A percentile compares a stretch with the other conserved stretches of the same genome.
phyloP scores from a whole-genome alignment of 192 early-diverging fungal genomes.

The Radiomyces spectabilis region DNA sequence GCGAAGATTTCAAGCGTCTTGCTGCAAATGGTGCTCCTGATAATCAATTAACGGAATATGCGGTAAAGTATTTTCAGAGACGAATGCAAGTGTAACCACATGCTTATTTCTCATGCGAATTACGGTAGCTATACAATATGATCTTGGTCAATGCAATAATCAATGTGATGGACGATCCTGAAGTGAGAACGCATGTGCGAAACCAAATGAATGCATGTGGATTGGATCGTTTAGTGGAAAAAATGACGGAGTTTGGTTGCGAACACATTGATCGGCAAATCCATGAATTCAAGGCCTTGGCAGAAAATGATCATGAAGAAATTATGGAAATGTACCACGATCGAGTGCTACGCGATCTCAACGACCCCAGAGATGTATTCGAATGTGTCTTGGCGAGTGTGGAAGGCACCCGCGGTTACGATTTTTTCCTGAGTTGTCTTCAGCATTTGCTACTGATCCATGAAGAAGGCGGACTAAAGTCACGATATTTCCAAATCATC shows the following conservation, averaged over 20 bases:
- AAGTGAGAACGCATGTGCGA: conserved; percentile 64
- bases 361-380: conserved; percentile 69
- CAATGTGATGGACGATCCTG: conserved; percentile 67
- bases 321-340: conserved; percentile 57
- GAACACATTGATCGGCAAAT: conserved; percentile 33
- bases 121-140: conserved; percentile 58
- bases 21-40: conserved; percentile 50
- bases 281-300: conserved; percentile 13
- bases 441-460: conserved; percentile 69
- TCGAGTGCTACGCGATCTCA: conserved; percentile 67
- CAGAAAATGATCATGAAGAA: conserved; percentile 47
- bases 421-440: conserved; percentile 67
- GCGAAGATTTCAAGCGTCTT: conserved; percentile 61
- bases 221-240: conserved; percentile 53
- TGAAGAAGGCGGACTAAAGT: conserved; percentile 55
- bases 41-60: conserved; percentile 66
- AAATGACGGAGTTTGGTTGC: conserved; percentile 41
- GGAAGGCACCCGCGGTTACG: conserved; percentile 61
- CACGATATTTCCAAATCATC: conserved; percentile 71
- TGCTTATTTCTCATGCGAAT: neutral
- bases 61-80: conserved; percentile 27
- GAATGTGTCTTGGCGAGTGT: conserved; percentile 62
- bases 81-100: neutral
- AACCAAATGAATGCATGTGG: conserved; percentile 68
- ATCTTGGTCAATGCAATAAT: conserved; percentile 71